Conservation (phyloP, 495 filamentous ascomycete species). For the Aspergillus olivimuriae region DNA sequence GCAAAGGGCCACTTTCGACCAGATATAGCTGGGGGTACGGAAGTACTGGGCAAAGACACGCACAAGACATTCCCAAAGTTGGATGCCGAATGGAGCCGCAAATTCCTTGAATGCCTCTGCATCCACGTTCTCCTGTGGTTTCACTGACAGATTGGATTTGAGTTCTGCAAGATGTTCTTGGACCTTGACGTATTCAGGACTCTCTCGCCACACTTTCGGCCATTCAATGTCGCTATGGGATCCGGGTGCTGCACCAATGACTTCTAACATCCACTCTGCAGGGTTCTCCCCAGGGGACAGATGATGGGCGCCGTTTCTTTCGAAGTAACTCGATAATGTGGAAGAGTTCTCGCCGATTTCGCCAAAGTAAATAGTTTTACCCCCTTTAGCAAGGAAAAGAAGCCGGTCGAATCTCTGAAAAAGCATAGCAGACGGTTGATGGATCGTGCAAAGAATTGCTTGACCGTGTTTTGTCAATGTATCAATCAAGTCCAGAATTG, state of each 20-base stretch:
- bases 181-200: constrained; percentile 47
- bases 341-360: constrained; percentile 47
- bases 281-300: constrained; percentile 65
- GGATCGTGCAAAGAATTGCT: constrained; percentile 83
- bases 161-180: constrained; percentile 49
- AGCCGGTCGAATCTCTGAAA: constrained; percentile 85
- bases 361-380: constrained; percentile 75
- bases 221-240: constrained; percentile 62
- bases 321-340: constrained; percentile 63
- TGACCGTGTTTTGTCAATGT: constrained; percentile 75
- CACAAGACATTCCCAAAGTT: constrained; percentile 36
- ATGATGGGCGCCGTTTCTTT: constrained; percentile 56
- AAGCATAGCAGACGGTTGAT: constrained; percentile 81
- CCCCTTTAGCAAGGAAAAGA: constrained; percentile 66
- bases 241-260: constrained; percentile 74
- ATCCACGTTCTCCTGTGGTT: neutral
- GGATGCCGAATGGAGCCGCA: constrained; percentile 41
- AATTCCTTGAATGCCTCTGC: constrained; percentile 25
- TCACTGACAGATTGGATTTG: constrained; percentile 37
- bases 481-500: constrained; percentile 66
- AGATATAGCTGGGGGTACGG: constrained; percentile 45
- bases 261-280: constrained; percentile 85
- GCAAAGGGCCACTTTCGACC: constrained; percentile 38
- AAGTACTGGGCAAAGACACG: constrained; percentile 46
- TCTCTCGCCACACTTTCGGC: constrained; percentile 23